These are phyloP conservation scores for Azolla pinnata DNA, from an alignment of 75 land plant genomes.

Conservation along the genomic window DNA sequence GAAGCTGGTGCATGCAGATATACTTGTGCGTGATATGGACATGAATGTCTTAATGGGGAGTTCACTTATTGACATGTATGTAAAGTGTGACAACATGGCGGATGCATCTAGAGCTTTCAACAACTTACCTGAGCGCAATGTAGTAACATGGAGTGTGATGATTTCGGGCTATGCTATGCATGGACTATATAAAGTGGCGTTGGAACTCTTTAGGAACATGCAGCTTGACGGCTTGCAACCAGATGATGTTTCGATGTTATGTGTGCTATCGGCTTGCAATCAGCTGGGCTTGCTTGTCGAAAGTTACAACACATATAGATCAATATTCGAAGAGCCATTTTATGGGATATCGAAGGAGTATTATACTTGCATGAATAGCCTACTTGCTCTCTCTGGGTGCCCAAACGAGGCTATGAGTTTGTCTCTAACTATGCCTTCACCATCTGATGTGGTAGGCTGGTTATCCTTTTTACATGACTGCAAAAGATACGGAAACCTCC, in stretches of 20 bases:
- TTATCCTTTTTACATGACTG: slow-evolving; percentile 19
- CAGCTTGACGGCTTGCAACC: slow-evolving; percentile 1
- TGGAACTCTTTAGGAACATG: slow-evolving; percentile 7
- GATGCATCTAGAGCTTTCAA: slow-evolving; percentile 15
- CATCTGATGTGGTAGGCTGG: slow-evolving; percentile 13
- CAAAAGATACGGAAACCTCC: slow-evolving; percentile 5
- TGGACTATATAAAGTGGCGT: slow-evolving; percentile 6
- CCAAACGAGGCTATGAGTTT: slow-evolving; percentile 13
- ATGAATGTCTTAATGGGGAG: slow-evolving; percentile 43
- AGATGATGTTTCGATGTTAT: slow-evolving; percentile 6
- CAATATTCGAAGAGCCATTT: neutral
- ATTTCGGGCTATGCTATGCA: slow-evolving; percentile 4
- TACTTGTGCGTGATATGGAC: slow-evolving; percentile 25
- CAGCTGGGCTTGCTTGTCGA: slow-evolving; percentile 6
- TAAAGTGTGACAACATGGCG: slow-evolving; percentile 31
- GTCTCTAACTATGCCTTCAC: slow-evolving; percentile 16
- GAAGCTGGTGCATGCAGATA: slow-evolving; percentile 15
- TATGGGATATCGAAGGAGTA: neutral
- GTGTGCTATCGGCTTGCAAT: slow-evolving; percentile 9
- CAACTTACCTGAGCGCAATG: slow-evolving; percentile 3
- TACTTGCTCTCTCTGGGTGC: slow-evolving; percentile 11
- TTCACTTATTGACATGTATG: slow-evolving; percentile 61
- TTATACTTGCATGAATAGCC: slow-evolving; percentile 18
- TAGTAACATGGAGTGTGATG: slow-evolving; percentile 14
- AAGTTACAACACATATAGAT: neutral